Evolutionary conservation across 2,329 filamentous ascomycete species (phyloP).

Genomic region (Exophiala calicioides): DNA sequence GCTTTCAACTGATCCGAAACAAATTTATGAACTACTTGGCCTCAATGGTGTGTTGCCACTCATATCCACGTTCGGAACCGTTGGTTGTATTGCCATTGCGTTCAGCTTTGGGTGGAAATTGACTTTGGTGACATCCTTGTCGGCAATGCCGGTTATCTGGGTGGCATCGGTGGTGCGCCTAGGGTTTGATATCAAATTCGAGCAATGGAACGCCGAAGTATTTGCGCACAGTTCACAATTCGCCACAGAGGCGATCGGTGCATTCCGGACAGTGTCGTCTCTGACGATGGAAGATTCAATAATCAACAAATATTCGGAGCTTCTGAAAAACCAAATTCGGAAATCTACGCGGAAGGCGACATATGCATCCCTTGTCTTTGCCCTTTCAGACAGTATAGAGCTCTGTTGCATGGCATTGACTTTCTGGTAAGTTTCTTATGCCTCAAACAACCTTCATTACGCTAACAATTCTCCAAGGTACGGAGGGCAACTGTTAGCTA

Average conservation of each 20-base stretch:
- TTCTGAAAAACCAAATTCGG: slow-evolving; percentile 61
- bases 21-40: slow-evolving; percentile 54
- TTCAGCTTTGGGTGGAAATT: slow-evolving; percentile 78
- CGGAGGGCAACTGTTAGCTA: slow-evolving; percentile 60
- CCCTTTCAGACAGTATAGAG: slow-evolving; percentile 67
- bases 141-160: slow-evolving; percentile 56
- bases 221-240: slow-evolving; percentile 68
- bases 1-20: slow-evolving; percentile 52
- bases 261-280: slow-evolving; percentile 70
- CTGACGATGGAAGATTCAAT: slow-evolving; percentile 70
- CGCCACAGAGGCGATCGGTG: slow-evolving; percentile 71
- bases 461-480: slow-evolving; percentile 55
- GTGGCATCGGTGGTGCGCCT: slow-evolving; percentile 45
- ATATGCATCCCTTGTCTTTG: slow-evolving; percentile 65
- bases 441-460: not conserved
- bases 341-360: slow-evolving; percentile 63
- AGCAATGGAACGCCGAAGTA: slow-evolving; percentile 26
- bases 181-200: slow-evolving; percentile 27
- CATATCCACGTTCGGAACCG: slow-evolving; percentile 66
- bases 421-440: slow-evolving; percentile 51
- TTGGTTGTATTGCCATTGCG: slow-evolving; percentile 65
- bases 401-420: slow-evolving; percentile 63
- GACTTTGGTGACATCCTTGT: slow-evolving; percentile 65
- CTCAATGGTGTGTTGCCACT: slow-evolving; percentile 71
- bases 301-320: slow-evolving; percentile 58